These are phyloP conservation scores for Medicago lupulina DNA, from an alignment of 306 rosid genomes.

Conservation along the genomic window DNA sequence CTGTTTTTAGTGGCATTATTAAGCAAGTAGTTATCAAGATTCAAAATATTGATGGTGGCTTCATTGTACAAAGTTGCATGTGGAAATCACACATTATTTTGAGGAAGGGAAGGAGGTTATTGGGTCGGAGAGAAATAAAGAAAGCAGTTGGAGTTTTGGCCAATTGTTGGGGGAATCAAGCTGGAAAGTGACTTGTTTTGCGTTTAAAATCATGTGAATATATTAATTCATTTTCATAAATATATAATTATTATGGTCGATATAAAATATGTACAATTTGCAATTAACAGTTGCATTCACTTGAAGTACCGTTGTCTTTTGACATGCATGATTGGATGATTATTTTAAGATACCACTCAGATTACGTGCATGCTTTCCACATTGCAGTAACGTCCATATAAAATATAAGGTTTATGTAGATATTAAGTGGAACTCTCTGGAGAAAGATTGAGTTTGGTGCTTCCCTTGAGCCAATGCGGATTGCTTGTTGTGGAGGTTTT, in stretches of 20 bases:
- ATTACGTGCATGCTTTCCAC: not conserved
- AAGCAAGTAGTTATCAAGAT: constrained; percentile 8
- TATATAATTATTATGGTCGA: not conserved
- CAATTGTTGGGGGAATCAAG: not conserved
- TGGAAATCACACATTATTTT: not conserved
- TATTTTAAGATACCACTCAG: not conserved
- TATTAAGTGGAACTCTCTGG: not conserved
- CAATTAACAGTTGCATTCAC: not conserved
- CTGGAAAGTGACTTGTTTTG: not conserved
- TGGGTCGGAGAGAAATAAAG: no score
- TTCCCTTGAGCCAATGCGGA: not conserved
- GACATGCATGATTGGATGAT: not conserved
- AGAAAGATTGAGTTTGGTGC: not conserved
- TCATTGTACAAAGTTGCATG: not conserved
- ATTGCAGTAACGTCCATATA: not conserved
- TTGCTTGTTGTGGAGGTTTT: not conserved
- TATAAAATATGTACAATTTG: not conserved
- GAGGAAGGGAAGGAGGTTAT: not conserved
- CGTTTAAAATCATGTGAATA: not conserved
- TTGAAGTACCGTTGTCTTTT: not conserved
- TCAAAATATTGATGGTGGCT: not conserved
- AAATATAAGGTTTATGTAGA: not conserved
- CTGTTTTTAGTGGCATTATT: constrained; percentile 6
- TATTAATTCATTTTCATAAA: not conserved
- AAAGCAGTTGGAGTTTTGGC: no score